Base-by-base conservation (phyloP, 1,139 yeast genomes). In the Zhuliangozyma parablackwelliae region DNA sequence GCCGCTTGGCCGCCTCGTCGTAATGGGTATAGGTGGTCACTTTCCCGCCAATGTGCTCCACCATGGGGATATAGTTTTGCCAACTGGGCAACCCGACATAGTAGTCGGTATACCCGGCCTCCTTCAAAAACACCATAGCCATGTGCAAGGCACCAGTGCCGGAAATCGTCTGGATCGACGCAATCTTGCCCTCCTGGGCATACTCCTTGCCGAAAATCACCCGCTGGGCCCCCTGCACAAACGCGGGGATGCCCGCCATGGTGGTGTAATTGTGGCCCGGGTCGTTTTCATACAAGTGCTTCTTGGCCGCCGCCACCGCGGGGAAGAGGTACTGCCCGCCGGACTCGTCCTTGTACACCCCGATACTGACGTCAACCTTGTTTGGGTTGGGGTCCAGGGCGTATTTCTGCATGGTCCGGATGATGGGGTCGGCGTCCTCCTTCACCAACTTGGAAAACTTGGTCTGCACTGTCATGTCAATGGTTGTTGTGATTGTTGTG, bases 121-220 rank as follows among this genome's bases (percentile, higher is more conserved):
- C 49, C 10, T 41, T 49, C 37, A 63, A 57, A 34, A 69, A 59
- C 13, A 50, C 37, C 33, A 61, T 44, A 7, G 66, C 75, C 59
- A 65, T 57, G 46, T 65, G 72, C 33, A 65, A 50, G 10, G 75
- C 63, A 2, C 75, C 75, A 20, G 74, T 66, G 6, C 75, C 75
- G 20, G 72, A 65, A 30, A 69, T 60, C 33, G 73, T 59, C 45
- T 69, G 75, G 20, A 68, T 45, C 3, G 71, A 56, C 4, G 66
- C 67, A 25, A 69, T 46, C 34, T 56, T 61, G 6, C 56, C 59
- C 28, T 56, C 53, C 8, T 43, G 36, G 10, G 47, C 56, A 24
- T 44, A 37, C 11, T 54, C 50, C 6, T 48, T 46, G 10, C 73
- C 75, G 45, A 69, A 68, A 10, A 66, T 49, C 7, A 60, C 59